A percentile compares a stretch with the other conserved stretches of the same genome.
phyloP scores from a whole-genome alignment of 768 basidiomycete species.

The Termitomyces sp. region DNA sequence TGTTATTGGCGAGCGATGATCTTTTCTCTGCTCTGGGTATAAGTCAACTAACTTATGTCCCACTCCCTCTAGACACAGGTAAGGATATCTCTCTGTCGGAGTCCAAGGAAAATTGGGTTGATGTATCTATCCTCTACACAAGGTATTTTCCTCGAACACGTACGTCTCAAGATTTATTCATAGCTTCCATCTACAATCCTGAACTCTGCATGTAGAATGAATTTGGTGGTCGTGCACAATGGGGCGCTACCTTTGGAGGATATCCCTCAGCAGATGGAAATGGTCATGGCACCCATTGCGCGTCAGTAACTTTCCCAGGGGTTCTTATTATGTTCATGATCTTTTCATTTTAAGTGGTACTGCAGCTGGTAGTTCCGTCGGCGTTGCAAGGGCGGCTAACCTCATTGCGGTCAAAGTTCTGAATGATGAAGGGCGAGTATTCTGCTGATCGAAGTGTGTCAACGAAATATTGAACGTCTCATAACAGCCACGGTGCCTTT shows the following conservation, averaged over 20 bases:
- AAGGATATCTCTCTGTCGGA: neutral
- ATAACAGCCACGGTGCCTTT: neutral
- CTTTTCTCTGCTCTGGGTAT: neutral
- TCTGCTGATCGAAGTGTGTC: neutral
- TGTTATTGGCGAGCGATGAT: constrained; percentile 30
- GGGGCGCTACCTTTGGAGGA: constrained; percentile 35
- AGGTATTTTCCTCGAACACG: constrained; percentile 7
- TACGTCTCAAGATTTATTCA: neutral
- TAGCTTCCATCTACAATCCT: neutral
- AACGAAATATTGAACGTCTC: neutral
- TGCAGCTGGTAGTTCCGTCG: constrained; percentile 24
- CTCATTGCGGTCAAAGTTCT: constrained; percentile 12
- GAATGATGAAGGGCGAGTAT: neutral
- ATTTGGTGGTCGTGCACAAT: constrained; percentile 40
- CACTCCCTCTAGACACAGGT: constrained; percentile 19
- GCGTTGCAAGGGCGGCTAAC: constrained; percentile 27
- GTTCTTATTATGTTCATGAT: too few relatives aligned
- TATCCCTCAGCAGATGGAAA: constrained; percentile 28
- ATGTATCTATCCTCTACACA: neutral
- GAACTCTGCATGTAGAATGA: constrained; percentile 20
- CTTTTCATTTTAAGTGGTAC: too few relatives aligned
- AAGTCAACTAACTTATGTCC: neutral
- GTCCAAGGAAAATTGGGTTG: neutral
- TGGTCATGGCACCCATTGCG: constrained; percentile 40
- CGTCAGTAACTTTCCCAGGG: too few relatives aligned